These are phyloP conservation scores for Trichoderma breve DNA, from an alignment of 2,329 filamentous ascomycete genomes.

Conservation along the genomic window DNA sequence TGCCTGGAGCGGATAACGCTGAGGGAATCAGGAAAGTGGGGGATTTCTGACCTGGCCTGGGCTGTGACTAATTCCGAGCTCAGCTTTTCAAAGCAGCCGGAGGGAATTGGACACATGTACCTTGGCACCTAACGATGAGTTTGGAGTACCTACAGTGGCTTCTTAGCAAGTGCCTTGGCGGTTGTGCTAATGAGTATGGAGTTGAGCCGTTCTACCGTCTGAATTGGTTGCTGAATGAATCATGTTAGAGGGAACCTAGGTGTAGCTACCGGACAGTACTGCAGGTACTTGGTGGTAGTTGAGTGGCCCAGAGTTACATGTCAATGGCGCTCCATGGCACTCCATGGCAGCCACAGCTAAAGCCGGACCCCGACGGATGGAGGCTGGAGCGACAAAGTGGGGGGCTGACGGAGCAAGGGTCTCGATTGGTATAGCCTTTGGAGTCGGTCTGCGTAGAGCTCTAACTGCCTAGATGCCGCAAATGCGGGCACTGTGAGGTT, in stretches of 20 bases:
- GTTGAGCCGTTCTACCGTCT: background rate
- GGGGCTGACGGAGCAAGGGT: slow-evolving; percentile 8
- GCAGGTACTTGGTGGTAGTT: background rate
- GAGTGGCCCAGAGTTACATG: background rate
- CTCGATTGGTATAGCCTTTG: background rate
- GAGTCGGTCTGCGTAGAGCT: slow-evolving; percentile 7
- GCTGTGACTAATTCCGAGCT: background rate
- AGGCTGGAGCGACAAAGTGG: background rate
- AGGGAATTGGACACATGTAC: background rate
- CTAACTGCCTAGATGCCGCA: background rate
- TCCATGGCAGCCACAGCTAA: background rate
- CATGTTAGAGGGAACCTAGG: background rate
- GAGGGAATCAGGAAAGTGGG: slow-evolving; percentile 14
- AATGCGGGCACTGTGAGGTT: background rate
- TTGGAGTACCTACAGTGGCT: background rate
- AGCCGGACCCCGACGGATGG: background rate
- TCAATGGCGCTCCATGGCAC: background rate
- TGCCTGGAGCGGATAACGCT: background rate
- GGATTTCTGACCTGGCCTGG: background rate
- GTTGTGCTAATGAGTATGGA: too few species aligned
- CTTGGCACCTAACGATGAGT: background rate
- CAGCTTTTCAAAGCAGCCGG: background rate
- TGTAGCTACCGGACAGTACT: background rate
- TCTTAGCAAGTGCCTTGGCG: background rate
- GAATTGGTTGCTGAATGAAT: background rate